Base-by-base conservation (phyloP, 2,329 filamentous ascomycete species). In the Esteya vermicola region DNA sequence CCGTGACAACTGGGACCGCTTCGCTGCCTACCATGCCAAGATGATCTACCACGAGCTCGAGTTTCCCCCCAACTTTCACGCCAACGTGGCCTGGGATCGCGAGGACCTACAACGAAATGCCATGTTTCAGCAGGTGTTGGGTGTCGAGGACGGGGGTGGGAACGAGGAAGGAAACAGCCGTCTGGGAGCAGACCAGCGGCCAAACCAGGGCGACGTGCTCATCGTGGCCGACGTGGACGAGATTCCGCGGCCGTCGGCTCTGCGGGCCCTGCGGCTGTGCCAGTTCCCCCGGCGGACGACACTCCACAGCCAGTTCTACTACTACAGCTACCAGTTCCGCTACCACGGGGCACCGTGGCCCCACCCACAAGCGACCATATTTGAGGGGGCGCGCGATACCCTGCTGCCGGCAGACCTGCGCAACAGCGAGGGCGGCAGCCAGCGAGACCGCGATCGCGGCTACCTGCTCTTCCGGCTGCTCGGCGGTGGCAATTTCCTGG, bases 181-280 rank as follows among this genome's bases (percentile, higher is more conserved):
- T n/a, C n/a, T n/a, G n/a, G n/a, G n/a, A n/a, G n/a, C n/a, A n/a
- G n/a, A n/a, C n/a, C n/a, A n/a, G n/a, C n/a, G n/a, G n/a, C n/a
- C n/a, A n/a, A n/a, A n/a, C n/a, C n/a, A n/a, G n/a, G 67, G 67
- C 40, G 75, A 79, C 49, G 69, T 73, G 21, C 59, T 78, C 21
- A 52, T 78, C 40, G 67, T 78, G 3, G 67, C 72, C 41, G 73
- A 78, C 50, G 66, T 76, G 14, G 72, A 77, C 52, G 75, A 78
- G 57, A 67, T 78, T 34, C 61, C 68, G 6, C 66, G 68, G 3
- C 70, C 72, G 1, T 57, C 62, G 37, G 62, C 68, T 14, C 51
- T 74, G 10, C 52, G 57, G 12, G 48, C 68, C 2, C 61, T 75
- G 9, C 64, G 67, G 21, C 60, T 62, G 8, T 75, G 71, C 56